Conservation (phyloP, 495 filamentous ascomycete species). For the Lasiosphaeria miniovina region DNA sequence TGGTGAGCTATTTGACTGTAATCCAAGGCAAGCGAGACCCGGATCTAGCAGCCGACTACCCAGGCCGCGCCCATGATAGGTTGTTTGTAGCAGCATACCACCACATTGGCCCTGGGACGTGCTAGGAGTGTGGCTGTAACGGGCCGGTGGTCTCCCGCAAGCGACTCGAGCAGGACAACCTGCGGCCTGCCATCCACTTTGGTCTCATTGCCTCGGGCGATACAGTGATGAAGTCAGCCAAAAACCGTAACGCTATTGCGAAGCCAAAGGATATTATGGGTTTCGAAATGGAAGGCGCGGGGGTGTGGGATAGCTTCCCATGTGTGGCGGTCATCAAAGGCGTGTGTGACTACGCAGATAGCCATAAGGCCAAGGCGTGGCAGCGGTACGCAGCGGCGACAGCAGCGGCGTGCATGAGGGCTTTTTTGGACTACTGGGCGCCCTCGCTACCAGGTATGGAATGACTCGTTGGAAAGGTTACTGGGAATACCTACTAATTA, state of each 20-base stretch:
- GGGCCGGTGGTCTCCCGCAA: constrained; percentile 5
- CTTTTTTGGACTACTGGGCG: constrained; percentile 8
- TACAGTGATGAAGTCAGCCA: constrained; percentile 28
- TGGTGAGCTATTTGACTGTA: constrained; percentile 11
- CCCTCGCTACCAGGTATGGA: neutral
- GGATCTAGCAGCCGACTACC: neutral
- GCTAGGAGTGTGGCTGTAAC: constrained; percentile 15
- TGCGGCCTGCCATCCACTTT: constrained; percentile 21
- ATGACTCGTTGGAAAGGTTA: neutral
- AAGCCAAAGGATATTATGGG: constrained; percentile 24
- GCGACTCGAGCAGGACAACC: neutral
- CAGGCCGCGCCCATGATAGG: constrained; percentile 5
- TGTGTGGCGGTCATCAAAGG: constrained; percentile 41
- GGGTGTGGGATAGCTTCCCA: constrained; percentile 34
- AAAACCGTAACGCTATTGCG: constrained; percentile 26
- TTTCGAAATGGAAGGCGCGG: constrained; percentile 48
- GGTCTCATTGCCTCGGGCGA: constrained; percentile 30
- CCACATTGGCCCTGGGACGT: constrained; percentile 22
- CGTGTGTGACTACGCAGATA: constrained; percentile 43
- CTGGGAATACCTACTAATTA: neutral
- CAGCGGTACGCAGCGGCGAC: constrained; percentile 40
- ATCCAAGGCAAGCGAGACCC: constrained; percentile 8
- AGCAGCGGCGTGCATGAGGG: constrained; percentile 27
- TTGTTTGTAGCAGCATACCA: constrained; percentile 28
- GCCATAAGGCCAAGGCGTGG: constrained; percentile 43